Conservation (phyloP, 164 flowering plant genomes). For the Umbilicus rupestris region DNA sequence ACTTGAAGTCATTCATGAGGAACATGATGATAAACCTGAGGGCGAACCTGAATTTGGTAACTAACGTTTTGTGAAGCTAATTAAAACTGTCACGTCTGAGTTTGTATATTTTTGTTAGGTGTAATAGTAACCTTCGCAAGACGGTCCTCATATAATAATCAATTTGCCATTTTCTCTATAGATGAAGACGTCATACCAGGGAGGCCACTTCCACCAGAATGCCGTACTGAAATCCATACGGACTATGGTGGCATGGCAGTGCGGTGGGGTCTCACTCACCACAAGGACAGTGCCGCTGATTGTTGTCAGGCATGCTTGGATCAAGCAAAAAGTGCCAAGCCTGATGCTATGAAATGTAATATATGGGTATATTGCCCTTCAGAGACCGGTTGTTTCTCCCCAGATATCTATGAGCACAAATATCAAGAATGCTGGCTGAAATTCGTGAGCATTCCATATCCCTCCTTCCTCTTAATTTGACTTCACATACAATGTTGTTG, state of each 20-base stretch:
- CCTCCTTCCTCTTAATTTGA: not conserved
- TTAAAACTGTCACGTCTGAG: not conserved
- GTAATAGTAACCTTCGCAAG: not conserved
- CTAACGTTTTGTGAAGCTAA: not conserved
- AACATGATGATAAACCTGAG: conserved; percentile 63
- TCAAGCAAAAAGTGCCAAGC: conserved; percentile 73
- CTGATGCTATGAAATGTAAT: conserved; percentile 76
- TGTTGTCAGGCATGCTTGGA: conserved; percentile 98
- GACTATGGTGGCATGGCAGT: conserved; percentile 94
- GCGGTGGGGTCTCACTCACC: conserved; percentile 95
- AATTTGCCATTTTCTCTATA: conserved; percentile 17
- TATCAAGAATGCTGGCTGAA: conserved; percentile 94
- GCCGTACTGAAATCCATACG: conserved; percentile 73
- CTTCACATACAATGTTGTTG: not conserved
- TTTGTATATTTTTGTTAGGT: not conserved
- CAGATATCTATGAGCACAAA: conserved; percentile 89
- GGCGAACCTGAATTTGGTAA: conserved; percentile 67
- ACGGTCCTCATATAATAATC: not conserved
- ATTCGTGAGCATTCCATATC: conserved; percentile 39
- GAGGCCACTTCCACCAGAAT: conserved; percentile 70
- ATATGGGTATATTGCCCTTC: conserved; percentile 98
- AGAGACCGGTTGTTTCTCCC: conserved; percentile 80
- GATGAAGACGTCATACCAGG: conserved; percentile 70
- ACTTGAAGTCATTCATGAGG: conserved; percentile 37
- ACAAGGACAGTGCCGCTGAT: conserved; percentile 91